Conservation (phyloP, 352 stramenopile genomes). For the Globisporangium acanthophoron region DNA sequence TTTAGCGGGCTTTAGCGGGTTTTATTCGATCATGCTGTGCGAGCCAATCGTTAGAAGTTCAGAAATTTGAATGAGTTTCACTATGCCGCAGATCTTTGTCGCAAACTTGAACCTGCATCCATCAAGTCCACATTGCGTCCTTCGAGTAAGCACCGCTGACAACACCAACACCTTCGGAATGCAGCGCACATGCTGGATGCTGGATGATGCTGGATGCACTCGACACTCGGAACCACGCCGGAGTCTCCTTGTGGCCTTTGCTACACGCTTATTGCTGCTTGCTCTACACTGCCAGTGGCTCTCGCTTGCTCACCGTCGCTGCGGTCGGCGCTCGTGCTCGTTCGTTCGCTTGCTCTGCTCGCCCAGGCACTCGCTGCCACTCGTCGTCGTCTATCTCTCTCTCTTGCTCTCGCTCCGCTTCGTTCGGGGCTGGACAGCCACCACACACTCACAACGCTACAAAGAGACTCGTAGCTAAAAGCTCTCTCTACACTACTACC, state of each 20-base stretch:
- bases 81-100: neutral
- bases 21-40: too few species aligned
- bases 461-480: constrained; percentile 4
- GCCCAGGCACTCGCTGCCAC: neutral
- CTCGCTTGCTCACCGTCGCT: neutral
- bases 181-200: too few species aligned
- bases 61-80: neutral
- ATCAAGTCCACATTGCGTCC: neutral
- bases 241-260: neutral
- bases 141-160: neutral
- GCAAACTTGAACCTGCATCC: neutral
- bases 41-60: neutral
- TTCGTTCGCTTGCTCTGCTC: neutral
- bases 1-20: too few species aligned
- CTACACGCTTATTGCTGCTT: constrained; percentile 4
- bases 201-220: too few species aligned
- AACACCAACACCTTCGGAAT: neutral
- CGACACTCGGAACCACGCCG: neutral
- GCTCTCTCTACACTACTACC: constrained; percentile 5
- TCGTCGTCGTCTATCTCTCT: constrained; percentile 2
- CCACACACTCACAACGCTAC: constrained; percentile 4
- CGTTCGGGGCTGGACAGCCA: neutral
- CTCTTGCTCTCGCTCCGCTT: neutral
- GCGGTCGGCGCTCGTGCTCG: neutral
- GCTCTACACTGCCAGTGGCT: neutral